phyloP scores from a whole-genome alignment of 352 stramenopile species.

The Phytopythium ostracodes region DNA sequence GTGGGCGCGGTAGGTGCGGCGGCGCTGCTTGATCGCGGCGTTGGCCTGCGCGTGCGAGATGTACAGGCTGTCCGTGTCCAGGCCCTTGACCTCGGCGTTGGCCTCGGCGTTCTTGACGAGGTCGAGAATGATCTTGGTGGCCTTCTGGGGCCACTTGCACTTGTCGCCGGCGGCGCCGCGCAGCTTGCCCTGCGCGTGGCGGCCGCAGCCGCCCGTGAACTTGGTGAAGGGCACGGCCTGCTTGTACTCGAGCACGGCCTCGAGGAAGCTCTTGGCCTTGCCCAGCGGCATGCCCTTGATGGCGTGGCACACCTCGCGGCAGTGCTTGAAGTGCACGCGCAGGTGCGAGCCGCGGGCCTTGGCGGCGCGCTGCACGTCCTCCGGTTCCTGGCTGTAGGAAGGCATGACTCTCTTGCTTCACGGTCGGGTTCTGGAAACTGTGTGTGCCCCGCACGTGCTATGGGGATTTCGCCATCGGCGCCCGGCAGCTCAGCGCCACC shows the following conservation, averaged over 20 bases:
- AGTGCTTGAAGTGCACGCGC: constrained; percentile 99
- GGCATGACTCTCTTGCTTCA: constrained; percentile 74
- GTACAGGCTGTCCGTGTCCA: constrained; percentile 95
- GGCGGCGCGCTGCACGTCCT: constrained; percentile 83
- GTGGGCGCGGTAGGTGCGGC: constrained; percentile 98
- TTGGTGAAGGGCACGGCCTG: constrained; percentile 98
- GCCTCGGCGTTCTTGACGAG: constrained; percentile 98
- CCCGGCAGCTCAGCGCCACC: constrained; percentile 3
- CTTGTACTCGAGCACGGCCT: constrained; percentile 98
- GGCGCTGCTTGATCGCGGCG: constrained; percentile 96
- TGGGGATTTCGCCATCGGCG: not conserved
- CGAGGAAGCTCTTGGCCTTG: constrained; percentile 95
- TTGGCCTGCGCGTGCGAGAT: constrained; percentile 98
- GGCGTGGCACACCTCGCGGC: constrained; percentile 96
- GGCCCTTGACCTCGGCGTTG: constrained; percentile 98
- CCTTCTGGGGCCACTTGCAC: constrained; percentile 99
- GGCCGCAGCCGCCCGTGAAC: constrained; percentile 98
- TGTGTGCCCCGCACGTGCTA: not conserved
- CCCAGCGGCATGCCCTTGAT: constrained; percentile 97
- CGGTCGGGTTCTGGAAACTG: constrained; percentile 79
- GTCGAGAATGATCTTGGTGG: constrained; percentile 98
- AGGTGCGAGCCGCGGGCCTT: constrained; percentile 97
- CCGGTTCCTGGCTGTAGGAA: constrained; percentile 89
- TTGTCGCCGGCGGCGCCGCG: constrained; percentile 94
- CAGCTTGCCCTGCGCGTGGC: constrained; percentile 97